Evolutionary conservation across 495 filamentous ascomycete species (phyloP).

Genomic region (Daldinia caldariorum): DNA sequence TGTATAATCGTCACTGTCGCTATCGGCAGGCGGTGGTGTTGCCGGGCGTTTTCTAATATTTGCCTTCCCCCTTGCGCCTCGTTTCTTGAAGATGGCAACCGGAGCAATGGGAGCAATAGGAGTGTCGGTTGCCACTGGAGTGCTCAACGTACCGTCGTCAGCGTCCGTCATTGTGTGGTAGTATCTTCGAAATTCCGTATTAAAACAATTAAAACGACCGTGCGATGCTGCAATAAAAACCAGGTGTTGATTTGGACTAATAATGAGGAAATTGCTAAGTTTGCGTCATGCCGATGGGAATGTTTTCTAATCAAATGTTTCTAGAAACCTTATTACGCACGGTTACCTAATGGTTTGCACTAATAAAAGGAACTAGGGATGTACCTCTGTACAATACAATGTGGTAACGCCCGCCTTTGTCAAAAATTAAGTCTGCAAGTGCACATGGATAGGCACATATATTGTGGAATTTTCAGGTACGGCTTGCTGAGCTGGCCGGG

Average conservation of each 20-base stretch:
- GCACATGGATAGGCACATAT: too few species aligned
- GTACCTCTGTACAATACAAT: too few species aligned
- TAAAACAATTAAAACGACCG: background rate
- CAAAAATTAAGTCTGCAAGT: too few species aligned
- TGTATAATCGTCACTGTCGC: constrained; percentile 66
- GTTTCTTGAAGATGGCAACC: constrained; percentile 86
- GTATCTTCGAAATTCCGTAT: background rate
- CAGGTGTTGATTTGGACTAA: background rate
- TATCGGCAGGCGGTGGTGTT: constrained; percentile 76
- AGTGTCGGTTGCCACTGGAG: constrained; percentile 43
- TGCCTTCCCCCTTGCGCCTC: constrained; percentile 76
- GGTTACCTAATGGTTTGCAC: background rate
- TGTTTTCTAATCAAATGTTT: constrained; percentile 12
- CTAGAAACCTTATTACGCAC: constrained; percentile 20
- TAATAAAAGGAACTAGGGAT: too few species aligned
- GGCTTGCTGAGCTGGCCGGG: background rate
- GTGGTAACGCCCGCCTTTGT: too few species aligned
- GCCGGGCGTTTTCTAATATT: constrained; percentile 84
- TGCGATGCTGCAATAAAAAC: background rate
- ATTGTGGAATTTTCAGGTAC: background rate
- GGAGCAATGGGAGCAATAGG: constrained; percentile 55
- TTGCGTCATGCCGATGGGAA: background rate
- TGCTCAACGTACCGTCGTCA: constrained; percentile 40
- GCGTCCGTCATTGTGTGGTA: constrained; percentile 40
- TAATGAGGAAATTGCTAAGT: background rate